Percentiles rank a stretch among this genome's conserved stretches.
Evolutionary conservation across 768 basidiomycete genomes (phyloP).

Genomic region (Saitozyma sp.): DNA sequence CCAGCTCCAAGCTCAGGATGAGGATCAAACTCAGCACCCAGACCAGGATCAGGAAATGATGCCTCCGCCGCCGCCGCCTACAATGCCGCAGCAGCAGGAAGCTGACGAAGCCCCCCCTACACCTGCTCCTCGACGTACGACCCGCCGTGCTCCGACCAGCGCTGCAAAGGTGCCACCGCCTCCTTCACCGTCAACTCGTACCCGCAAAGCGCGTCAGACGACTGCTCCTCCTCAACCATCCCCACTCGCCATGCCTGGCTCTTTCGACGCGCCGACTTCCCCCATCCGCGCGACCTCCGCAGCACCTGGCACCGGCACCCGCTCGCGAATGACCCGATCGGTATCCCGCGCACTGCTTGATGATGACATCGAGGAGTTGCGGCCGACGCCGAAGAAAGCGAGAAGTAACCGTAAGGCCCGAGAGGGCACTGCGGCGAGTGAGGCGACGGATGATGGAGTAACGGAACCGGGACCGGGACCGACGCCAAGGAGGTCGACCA

Average conservation of each 20-base stretch:
- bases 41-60: neutral
- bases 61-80: neutral
- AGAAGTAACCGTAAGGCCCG: neutral
- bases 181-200: neutral
- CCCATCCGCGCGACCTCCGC: neutral
- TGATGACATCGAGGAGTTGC: neutral
- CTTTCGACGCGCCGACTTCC: neutral
- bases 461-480: neutral
- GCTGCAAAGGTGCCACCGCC: neutral
- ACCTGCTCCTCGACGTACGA: neutral
- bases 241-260: neutral
- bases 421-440: neutral
- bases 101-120: neutral
- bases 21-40: constrained; percentile 5
- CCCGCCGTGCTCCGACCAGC: neutral
- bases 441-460: too few relatives aligned
- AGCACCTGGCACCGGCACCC: neutral
- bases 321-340: neutral
- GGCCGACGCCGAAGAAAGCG: neutral
- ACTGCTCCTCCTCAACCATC: neutral
- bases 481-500: neutral
- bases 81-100: neutral
- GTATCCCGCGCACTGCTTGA: neutral
- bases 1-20: constrained; percentile 5
- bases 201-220: neutral